Evolutionary conservation across 257 asterid genomes (phyloP), one percentile per base, ranked within the genome.

Genomic region (Fraxinus pennsylvanica): DNA sequence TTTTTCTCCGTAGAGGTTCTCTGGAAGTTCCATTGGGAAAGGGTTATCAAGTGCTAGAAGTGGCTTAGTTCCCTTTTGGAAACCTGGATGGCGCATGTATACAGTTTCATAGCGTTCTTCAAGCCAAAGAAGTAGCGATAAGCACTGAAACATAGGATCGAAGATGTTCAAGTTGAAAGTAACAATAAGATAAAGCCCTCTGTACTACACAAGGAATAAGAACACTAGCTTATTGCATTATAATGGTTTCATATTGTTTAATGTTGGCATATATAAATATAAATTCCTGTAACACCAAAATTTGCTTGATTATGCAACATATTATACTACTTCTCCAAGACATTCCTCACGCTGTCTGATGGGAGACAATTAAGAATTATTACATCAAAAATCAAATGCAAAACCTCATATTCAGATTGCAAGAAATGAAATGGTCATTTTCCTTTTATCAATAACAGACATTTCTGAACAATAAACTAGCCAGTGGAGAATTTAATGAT

Each of bases 1-100:
- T 83, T 93, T 90, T 82, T 95, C 98, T 33, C 98, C 98, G 68
- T 89, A 91, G 22, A 93, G 85, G 78, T 89, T 90, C 81, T 95
- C 97, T 0, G 99, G 99, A 81, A 94, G 98, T 81, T 91, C 93
- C 89, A 88, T 74, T 8, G 98, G 99, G 87, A 93, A 95, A 47
- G 98, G 97, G 84, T 89, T 91, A 78, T 93, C 97, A 38, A 91
- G 94, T 12, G 97, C 74, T 74, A 91, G 86, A 72, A 93, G 88
- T 32, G 96, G 94, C 84, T 88, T 91, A 4, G 93, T 84, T 22
- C 96, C 97, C 82, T 91, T 88, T 70, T 91, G 97, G 47, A 93
- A 93, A 84, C 96, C 97, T 17, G 99, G 98, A 79, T 93, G 98
- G 41, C 88, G 89, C 4, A 89, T 90, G 78, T 94, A 94, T 29